Evolutionary conservation across 345 rosid species (phyloP), one percentile per base, ranked within the genome.

Genomic region (Odontarrhena argentea): DNA sequence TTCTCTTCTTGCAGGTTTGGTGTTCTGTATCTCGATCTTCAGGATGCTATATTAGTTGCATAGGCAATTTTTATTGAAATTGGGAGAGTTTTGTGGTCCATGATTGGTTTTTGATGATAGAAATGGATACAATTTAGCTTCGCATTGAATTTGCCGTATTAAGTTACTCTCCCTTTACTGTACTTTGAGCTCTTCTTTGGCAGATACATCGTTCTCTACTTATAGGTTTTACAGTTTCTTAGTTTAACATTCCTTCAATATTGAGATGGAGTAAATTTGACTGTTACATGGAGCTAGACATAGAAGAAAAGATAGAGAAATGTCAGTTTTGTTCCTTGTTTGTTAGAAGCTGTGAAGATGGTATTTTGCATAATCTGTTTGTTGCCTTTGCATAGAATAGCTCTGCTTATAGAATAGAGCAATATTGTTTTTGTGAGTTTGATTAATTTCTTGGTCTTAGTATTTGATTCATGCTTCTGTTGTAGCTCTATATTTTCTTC

Each of bases 401-500:
- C 2, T 18, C 22, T 15, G 41, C 7, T 18, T 8, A 40, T 0
- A 52, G 13, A 0, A 10, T 53, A 30, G 13, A 32, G 18, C 4
- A 41, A 28, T 51, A 49, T 69, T 69, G 50, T 24, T 13, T 60
- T 0, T 64, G 3, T 11, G 13, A 28, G 26, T 26, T 30, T 49
- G 37, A 13, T 30, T 49, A 30, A 13, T 49, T 65, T 43, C 2
- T 2, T 7, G 4, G 54, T 53, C 0, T 30, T 36, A 41, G 47
- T 44, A 0, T 59, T 13, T 49, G 30, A 41, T 58, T 65, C 24
- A 9, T 58, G 49, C 22, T 50, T 8, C 2, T 61, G 43, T 42
- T 22, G 68, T 73, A 94, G 96, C 81, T 94, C 49, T 86, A 80
- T 78, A 85, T 94, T 40, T 88, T 85, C 86, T 94, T 88, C 67